Evolutionary conservation across 768 basidiomycete genomes (phyloP).

Genomic region (Rubroboletus pulcherrimus): DNA sequence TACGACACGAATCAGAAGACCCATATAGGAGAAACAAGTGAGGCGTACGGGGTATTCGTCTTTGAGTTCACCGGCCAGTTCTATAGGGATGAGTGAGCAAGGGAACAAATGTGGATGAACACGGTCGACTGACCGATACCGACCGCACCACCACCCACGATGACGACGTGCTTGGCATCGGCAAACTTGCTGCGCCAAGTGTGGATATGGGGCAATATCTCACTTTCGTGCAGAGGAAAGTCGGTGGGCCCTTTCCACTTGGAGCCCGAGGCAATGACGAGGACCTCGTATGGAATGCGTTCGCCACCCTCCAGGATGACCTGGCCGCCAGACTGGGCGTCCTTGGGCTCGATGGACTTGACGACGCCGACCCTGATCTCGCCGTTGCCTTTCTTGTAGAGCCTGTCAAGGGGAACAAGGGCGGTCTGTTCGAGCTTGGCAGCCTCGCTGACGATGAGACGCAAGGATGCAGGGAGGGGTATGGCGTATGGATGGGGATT

Average conservation of each 20-base stretch:
- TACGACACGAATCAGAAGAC: slow-evolving; percentile 12
- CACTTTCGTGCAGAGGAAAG: slow-evolving; percentile 37
- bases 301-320: slow-evolving; percentile 51
- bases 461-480: slow-evolving; percentile 47
- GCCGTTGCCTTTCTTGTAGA: slow-evolving; percentile 47
- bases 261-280: slow-evolving; percentile 60
- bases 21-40: neutral
- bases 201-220: slow-evolving; percentile 29
- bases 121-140: slow-evolving; percentile 39
- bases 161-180: slow-evolving; percentile 39
- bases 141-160: slow-evolving; percentile 57
- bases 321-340: slow-evolving; percentile 37
- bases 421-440: slow-evolving; percentile 40
- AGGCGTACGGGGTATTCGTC: slow-evolving; percentile 38
- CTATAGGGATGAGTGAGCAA: slow-evolving; percentile 21
- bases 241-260: slow-evolving; percentile 48
- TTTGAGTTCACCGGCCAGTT: slow-evolving; percentile 43
- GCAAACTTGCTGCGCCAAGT: slow-evolving; percentile 33
- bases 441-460: slow-evolving; percentile 42
- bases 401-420: slow-evolving; percentile 49
- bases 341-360: slow-evolving; percentile 37
- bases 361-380: slow-evolving; percentile 33
- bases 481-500: slow-evolving; percentile 48
- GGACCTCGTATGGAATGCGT: slow-evolving; percentile 46
- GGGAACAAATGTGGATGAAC: neutral